Evolutionary conservation across 2,329 filamentous ascomycete species (phyloP), one percentile per base, ranked within the genome.

Genomic region (Lachnellula suecica): DNA sequence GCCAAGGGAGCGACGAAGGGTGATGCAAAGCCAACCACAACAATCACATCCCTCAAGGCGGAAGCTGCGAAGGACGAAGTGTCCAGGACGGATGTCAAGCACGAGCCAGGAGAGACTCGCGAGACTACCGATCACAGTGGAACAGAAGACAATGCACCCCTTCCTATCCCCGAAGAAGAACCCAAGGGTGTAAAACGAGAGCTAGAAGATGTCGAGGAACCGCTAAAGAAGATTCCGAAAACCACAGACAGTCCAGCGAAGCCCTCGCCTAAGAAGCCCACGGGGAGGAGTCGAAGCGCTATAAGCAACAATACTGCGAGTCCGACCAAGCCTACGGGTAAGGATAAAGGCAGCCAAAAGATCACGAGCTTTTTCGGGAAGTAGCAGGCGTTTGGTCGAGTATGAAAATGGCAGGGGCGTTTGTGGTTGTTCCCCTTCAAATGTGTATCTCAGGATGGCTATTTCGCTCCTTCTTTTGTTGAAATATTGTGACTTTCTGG

Each of bases 341-440:
- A 63, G 47, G 59, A 53, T 15, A 65, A 64, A 34, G 63, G 63
- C 6, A 64, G 60, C 51, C 63, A 65, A 55, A 68, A 78, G 64
- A 83, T 83, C 53, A 83, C 79, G 31, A 77, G 69, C 63, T 83
- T 83, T 65, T 82, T 83, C 53, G 48, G 50, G 2, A 65, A 65
- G 27, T 64, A 44, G 23, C 15, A 24, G 20, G 35, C 9, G 4
- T 9, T 24, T 13, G 10, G 13, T 20, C 40, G 20, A 13, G 17
- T 9, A 11, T 10, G 38, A 20, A 40, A 23, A 23, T 11, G 35
- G 37, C 8, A 40, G 37, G 19, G 37, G 17, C 37, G 37, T 40
- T 40, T n/a, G 19, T 40, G 1, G 37, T 31, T 31, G 27, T 13
- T 31, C 27, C 27, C 8, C 27, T 31, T 31, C 8, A 31, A 13